Evolutionary conservation across 139 green algal genomes (phyloP), one percentile per base, ranked within the genome.

Genomic region (Tetratostichococcus sp.): DNA sequence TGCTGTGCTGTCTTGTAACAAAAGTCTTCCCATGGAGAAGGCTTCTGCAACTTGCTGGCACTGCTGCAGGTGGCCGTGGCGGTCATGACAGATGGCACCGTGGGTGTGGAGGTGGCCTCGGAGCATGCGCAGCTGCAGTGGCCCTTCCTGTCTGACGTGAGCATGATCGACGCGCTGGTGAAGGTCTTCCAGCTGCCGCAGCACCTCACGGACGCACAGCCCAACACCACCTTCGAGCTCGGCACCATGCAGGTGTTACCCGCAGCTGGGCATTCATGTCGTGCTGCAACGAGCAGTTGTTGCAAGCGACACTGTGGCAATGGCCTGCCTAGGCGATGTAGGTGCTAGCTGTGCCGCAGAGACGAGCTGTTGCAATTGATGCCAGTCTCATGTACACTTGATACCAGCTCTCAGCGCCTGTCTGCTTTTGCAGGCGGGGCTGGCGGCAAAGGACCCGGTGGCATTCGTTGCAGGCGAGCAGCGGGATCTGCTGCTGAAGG

Each of bases 121-220:
- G 81, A 76, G 39, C 72, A 88, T 59, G 75, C 82, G 1, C 67
- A 92, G 39, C 5, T 92, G 31, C 85, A 92, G 69, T 95, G 91
- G 91, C 91, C 91, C 4, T 95, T 93, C 81, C 84, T 93, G 30
- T 74, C 85, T 0, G 91, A 95, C 70, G 79, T 90, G 32, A 86
- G 79, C 8, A 80, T 95, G 30, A 70, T 84, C 31, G 86, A 67
- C 26, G 88, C 88, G 22, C 74, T 90, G n/a, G 72, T 86, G 43
- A 82, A 80, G 73, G 77, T 95, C 35, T 95, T 95, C 67, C 23
- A 81, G 67, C 81, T 43, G 16, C 75, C 73, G 0, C 16, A 50
- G 43, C 66, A 39, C 8, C 73, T 78, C 16, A 67, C 80, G 16
- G 72, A 76, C 28, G 67, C 14, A 8, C 50, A 62, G 50, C 50